Evolutionary conservation across 2,329 filamentous ascomycete genomes (phyloP).

Genomic region (Nigrospora sphaerica): DNA sequence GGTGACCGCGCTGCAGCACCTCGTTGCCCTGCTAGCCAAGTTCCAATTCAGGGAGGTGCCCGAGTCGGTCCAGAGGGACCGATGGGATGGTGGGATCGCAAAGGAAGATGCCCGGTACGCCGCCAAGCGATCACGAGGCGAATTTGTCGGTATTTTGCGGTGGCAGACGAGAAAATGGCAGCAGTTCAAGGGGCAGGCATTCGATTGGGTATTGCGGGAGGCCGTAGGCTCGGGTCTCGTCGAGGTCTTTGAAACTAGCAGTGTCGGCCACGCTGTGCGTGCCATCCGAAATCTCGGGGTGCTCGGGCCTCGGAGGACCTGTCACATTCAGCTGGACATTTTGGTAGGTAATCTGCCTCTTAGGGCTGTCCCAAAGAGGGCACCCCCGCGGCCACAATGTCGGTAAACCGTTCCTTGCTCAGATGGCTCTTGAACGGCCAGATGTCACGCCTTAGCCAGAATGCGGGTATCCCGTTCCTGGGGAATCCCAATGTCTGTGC

Average conservation of each 20-base stretch:
- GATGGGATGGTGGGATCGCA: constrained; percentile 62
- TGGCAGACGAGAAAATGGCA: constrained; percentile 64
- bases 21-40: constrained; percentile 51
- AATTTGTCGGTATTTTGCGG: constrained; percentile 49
- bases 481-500: too few relatives aligned
- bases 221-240: constrained; percentile 63
- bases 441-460: too few relatives aligned
- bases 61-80: constrained; percentile 53
- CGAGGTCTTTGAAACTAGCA: constrained; percentile 69
- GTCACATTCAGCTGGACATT: too few relatives aligned
- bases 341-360: too few relatives aligned
- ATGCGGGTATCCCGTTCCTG: too few relatives aligned
- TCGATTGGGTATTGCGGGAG: constrained; percentile 66
- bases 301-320: too few relatives aligned
- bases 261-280: constrained; percentile 62
- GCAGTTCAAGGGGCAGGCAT: constrained; percentile 60
- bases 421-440: too few relatives aligned
- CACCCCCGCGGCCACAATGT: too few relatives aligned
- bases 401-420: too few relatives aligned
- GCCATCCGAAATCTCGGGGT: constrained; percentile 18
- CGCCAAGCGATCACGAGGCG: constrained; percentile 43
- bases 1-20: constrained; percentile 52
- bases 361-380: too few relatives aligned
- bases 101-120: constrained; percentile 35
- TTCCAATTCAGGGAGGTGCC: constrained; percentile 57